These are phyloP conservation scores for Alternaria angustiovoidea DNA, from an alignment of 2,329 filamentous ascomycete species.

Conservation along the genomic window DNA sequence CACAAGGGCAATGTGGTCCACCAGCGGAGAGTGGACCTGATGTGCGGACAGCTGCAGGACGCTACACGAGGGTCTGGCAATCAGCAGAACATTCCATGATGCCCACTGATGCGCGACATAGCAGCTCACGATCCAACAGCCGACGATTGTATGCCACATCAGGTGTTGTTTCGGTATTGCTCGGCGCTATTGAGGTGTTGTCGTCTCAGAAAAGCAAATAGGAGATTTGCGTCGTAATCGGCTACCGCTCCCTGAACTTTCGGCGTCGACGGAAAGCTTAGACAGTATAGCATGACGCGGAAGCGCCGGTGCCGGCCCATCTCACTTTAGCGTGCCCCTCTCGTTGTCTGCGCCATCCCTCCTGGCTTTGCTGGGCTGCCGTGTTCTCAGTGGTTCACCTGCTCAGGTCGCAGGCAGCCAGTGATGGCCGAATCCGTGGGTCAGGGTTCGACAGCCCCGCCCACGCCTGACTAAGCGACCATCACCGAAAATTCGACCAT, in stretches of 20 bases:
- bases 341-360: conserved; percentile 13
- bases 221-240: conserved; percentile 15
- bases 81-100: not conserved
- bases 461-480: conserved; percentile 30
- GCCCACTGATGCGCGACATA: not conserved
- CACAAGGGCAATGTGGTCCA: conserved; percentile 11
- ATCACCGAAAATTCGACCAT: conserved; percentile 26
- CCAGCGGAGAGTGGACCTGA: conserved; percentile 19
- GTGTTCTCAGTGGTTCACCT: not conserved
- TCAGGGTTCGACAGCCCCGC: conserved; percentile 12
- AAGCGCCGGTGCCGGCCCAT: conserved; percentile 5
- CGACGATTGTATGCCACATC: not conserved
- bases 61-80: not conserved
- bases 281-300: conserved; percentile 13
- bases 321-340: conserved; percentile 8
- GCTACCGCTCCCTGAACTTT: not conserved
- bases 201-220: conserved; percentile 12
- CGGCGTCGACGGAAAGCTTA: conserved; percentile 2
- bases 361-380: conserved; percentile 7
- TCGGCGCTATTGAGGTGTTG: conserved; percentile 7
- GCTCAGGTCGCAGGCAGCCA: not conserved
- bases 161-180: conserved; percentile 3
- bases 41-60: conserved; percentile 21
- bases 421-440: not conserved
- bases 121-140: not conserved